Percentiles rank a stretch among this genome's conserved stretches.
Evolutionary conservation across 208 protist genomes (phyloP).

Genomic region (Acanthamoeba triangularis): DNA sequence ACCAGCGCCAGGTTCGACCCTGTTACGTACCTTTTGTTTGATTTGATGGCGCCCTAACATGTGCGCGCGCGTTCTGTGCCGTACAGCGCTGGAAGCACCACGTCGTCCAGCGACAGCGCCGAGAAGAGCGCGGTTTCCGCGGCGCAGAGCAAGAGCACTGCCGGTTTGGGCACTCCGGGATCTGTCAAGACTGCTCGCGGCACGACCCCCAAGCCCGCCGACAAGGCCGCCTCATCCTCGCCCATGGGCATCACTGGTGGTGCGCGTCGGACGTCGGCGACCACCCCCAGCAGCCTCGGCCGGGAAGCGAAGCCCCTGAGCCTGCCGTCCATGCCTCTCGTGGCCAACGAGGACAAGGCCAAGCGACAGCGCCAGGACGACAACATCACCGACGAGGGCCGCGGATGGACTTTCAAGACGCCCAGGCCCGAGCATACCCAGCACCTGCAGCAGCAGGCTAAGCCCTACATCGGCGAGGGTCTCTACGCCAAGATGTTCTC

Average conservation of each 20-base stretch:
- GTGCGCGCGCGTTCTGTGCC: no score
- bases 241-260: neutral
- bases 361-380: conserved; percentile 65
- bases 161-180: conserved; percentile 3
- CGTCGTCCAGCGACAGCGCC: conserved; percentile 6
- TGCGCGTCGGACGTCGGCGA: neutral
- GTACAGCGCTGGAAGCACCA: neutral
- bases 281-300: neutral
- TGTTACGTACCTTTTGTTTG: neutral
- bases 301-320: neutral
- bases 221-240: neutral
- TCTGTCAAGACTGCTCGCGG: neutral
- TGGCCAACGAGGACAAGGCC: conserved; percentile 49
- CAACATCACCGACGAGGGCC: conserved; percentile 36
- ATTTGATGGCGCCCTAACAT: neutral
- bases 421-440: conserved; percentile 74
- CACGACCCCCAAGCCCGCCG: neutral
- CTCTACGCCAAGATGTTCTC: conserved; percentile 64
- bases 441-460: conserved; percentile 64
- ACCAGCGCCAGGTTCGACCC: neutral
- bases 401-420: neutral
- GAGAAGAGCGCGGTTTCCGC: conserved; percentile 2
- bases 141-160: neutral
- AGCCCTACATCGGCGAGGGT: neutral
- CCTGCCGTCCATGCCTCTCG: neutral